phyloP scores from a whole-genome alignment of 75 land plant species.

The Chamaecyparis obtusa region DNA sequence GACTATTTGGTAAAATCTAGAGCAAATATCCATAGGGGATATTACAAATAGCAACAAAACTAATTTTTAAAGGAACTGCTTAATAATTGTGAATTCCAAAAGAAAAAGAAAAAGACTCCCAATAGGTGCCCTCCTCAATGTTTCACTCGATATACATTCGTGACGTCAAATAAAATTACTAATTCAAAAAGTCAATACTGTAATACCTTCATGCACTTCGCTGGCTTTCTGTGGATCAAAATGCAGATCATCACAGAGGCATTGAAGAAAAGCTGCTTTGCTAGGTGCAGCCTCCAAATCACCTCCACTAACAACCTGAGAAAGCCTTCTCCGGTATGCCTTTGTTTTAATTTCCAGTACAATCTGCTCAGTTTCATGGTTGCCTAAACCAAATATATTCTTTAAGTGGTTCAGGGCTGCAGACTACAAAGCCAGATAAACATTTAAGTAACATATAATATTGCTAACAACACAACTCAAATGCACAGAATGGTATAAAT shows the following conservation, averaged over 20 bases:
- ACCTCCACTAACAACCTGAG: constrained; percentile 68
- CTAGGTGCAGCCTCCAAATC: constrained; percentile 83
- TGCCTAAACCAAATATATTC: constrained; percentile 89
- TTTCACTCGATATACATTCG: not conserved
- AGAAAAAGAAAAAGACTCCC: not conserved
- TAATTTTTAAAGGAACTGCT: not conserved
- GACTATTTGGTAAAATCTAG: too few relatives aligned
- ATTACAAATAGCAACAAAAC: not conserved
- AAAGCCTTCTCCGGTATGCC: constrained; percentile 71
- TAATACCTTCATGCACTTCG: constrained; percentile 85
- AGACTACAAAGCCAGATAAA: constrained; percentile 39
- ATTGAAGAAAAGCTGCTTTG: constrained; percentile 91
- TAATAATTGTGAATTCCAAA: not conserved
- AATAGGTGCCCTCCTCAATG: not conserved
- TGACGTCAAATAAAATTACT: not conserved
- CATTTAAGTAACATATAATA: not conserved
- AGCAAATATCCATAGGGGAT: too few relatives aligned
- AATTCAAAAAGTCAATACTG: not conserved
- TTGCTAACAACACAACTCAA: not conserved
- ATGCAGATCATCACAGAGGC: constrained; percentile 77
- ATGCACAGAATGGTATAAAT: not conserved
- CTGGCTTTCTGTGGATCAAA: constrained; percentile 91
- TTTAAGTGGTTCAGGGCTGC: constrained; percentile 66
- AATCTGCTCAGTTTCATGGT: constrained; percentile 75
- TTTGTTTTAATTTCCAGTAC: constrained; percentile 75